Evolutionary conservation across 257 asterid species (phyloP), one percentile per base, ranked within the genome.

Genomic region (Solanum boliviense): DNA sequence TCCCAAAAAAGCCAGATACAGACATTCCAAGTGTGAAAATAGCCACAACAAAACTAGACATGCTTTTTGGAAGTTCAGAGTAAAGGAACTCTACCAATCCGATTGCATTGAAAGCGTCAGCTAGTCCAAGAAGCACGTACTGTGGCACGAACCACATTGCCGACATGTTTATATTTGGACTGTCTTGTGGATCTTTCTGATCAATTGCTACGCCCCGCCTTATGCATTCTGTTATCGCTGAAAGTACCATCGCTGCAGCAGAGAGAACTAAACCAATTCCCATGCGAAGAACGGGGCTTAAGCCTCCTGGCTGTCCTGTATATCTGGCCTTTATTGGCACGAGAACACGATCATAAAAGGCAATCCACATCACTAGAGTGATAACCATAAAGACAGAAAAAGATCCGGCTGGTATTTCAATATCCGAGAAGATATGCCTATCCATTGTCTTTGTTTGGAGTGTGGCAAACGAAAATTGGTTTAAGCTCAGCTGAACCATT

Each of bases 41-140:
- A n/a, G 88, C 91, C 9, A 87, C 84, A 27, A 86, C 91, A 87
- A 87, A 62, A 75, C 89, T 89, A 18, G 91, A 84, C 91, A 89
- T 89, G 29, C 75, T 84, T 84, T 74, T 87, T 1, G 89, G 91
- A 20, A 89, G 82, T 34, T 87, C 86, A 9, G 89, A n/a, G 76
- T 87, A 87, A 35, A 82, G 86, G 88, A 83, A 89, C 44, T 89
- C 84, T 62, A 87, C 85, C 84, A 62, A 81, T 21, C 88, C 89
- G 10, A 89, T 83, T 20, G 89, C 87, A 20, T 60, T 83, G 31
- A 89, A 73, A 18, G 89, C 89, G 2, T 89, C 91, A 16, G 89
- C 91, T 27, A 89, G 74, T 83, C 91, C 91, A 27, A 67, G 58
- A 10, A 87, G 72, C 36, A 41, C 76, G 44, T 48, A 29, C 34